Conservation (phyloP, 1,139 yeast species). For the Hyphopichia buzzinii region DNA sequence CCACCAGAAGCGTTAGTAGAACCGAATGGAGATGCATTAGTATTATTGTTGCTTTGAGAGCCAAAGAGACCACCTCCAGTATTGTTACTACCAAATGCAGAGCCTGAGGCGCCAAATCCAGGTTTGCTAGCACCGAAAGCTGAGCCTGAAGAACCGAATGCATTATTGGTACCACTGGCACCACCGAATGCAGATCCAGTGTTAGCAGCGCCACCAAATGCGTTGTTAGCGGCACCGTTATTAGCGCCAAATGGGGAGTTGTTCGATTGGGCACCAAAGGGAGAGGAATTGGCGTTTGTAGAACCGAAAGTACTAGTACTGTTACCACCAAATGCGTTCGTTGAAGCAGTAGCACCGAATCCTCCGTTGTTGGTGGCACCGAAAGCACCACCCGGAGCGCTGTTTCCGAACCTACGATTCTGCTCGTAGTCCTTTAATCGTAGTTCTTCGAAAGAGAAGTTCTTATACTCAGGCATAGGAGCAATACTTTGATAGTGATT, state of each 20-base stretch:
- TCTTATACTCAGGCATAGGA: constrained; percentile 87
- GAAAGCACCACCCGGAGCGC: constrained; percentile 20
- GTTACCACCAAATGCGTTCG: constrained; percentile 12
- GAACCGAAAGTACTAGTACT: constrained; percentile 10
- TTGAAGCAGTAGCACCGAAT: constrained; percentile 17
- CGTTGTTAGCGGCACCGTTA: constrained; percentile 9
- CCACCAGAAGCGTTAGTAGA: constrained; percentile 7
- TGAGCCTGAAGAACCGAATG: constrained; percentile 12
- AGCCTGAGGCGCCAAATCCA: constrained; percentile 13
- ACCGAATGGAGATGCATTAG: constrained; percentile 19
- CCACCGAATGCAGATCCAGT: constrained; percentile 6
- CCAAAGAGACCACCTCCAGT: constrained; percentile 25
- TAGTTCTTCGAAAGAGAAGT: constrained; percentile 82
- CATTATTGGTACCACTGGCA: constrained; percentile 9
- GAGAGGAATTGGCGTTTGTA: constrained; percentile 8
- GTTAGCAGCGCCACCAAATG: constrained; percentile 14
- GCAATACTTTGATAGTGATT: constrained; percentile 72
- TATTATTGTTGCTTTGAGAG: constrained; percentile 12
- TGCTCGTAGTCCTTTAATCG: constrained; percentile 85
- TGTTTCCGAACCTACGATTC: constrained; percentile 59
- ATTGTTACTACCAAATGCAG: constrained; percentile 19
- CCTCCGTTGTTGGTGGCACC: constrained; percentile 18
- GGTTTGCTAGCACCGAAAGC: constrained; percentile 10
- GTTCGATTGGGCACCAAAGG: constrained; percentile 16
- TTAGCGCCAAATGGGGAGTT: constrained; percentile 8